Conservation (phyloP, 139 green algal species). For the Monoraphidium neglectum region DNA sequence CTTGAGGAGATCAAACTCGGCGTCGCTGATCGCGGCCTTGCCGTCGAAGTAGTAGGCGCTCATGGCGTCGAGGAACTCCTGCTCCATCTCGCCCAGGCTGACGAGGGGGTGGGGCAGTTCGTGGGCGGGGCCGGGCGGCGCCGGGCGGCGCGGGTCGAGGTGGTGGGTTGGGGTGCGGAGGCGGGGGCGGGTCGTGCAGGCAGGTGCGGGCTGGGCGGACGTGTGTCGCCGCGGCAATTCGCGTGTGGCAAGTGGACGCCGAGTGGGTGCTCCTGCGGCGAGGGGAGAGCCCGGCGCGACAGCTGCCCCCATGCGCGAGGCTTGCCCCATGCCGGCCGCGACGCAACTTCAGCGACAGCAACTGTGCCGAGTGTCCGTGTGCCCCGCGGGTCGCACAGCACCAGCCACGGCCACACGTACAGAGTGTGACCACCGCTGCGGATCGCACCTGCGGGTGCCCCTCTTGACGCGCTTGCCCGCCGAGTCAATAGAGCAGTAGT, state of each 20-base stretch:
- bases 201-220: no score
- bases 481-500: conserved; percentile 56
- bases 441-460: conserved; percentile 8
- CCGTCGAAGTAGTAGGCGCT: conserved; percentile 76
- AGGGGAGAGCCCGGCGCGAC: no score
- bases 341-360: no score
- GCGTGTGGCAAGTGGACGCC: no score
- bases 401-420: neutral
- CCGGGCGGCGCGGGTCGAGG: no score
- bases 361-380: no score
- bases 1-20: conserved; percentile 89
- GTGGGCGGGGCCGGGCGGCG: no score
- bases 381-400: neutral
- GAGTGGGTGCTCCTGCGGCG: no score
- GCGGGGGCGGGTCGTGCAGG: no score
- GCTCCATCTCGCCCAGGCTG: conserved; percentile 85
- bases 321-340: neutral
- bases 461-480: conserved; percentile 41
- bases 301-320: neutral
- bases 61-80: conserved; percentile 82
- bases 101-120: conserved; percentile 24
- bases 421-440: neutral
- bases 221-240: no score
- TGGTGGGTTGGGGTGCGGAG: no score
- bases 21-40: conserved; percentile 74